These are phyloP conservation scores for Amborella trichopoda DNA, from an alignment of 164 flowering plant species.

Conservation along the genomic window DNA sequence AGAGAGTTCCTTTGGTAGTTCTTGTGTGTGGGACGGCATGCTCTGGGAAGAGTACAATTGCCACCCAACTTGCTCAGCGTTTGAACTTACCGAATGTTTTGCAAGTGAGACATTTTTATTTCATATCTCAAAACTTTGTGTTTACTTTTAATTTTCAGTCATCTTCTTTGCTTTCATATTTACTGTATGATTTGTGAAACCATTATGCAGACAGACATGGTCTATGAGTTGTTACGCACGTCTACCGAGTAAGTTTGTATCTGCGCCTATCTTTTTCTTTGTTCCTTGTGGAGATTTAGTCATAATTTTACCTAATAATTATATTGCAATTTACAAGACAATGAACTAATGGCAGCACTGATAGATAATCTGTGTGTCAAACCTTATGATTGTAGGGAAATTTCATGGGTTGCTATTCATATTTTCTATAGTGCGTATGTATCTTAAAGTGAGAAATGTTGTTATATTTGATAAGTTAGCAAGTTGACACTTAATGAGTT, in stretches of 20 bases:
- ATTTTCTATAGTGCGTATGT: too few species aligned
- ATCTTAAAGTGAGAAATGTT: too few species aligned
- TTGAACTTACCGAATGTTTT: constrained; percentile 95
- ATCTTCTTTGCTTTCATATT: background rate
- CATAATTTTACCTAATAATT: too few species aligned
- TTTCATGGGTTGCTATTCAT: too few species aligned
- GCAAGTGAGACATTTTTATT: constrained; percentile 36
- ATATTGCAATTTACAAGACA: too few species aligned
- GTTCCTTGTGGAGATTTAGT: too few species aligned
- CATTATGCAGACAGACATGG: constrained; percentile 87
- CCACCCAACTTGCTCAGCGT: constrained; percentile 97
- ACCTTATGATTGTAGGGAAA: too few species aligned
- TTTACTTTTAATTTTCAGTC: background rate
- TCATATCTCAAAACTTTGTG: background rate
- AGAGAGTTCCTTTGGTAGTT: constrained; percentile 88
- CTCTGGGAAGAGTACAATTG: constrained; percentile 94
- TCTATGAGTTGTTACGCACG: constrained; percentile 88
- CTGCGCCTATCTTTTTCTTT: background rate
- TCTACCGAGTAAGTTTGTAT: constrained; percentile 76
- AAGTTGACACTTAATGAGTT: too few species aligned
- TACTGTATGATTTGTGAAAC: constrained; percentile 2
- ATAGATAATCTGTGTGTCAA: too few species aligned
- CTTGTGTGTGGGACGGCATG: constrained; percentile 99
- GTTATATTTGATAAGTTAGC: too few species aligned
- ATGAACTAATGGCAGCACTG: too few species aligned